Conservation (phyloP, 805 yeast species). For the Metschnikowia cubensis region DNA sequence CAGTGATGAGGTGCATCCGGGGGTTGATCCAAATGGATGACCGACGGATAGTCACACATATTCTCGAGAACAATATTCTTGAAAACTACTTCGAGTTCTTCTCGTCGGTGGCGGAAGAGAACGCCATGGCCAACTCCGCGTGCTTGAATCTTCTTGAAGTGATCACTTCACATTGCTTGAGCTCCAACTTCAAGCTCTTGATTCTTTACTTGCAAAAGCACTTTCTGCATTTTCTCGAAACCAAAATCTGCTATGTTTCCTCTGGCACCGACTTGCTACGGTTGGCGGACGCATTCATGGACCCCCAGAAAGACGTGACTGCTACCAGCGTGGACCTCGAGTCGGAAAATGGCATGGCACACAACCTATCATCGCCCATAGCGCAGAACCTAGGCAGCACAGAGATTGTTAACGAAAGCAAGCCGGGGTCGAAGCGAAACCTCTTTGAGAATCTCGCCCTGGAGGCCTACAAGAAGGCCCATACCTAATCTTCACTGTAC, state of each 20-base stretch:
- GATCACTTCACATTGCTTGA: conserved; percentile 23
- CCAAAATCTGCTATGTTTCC: conserved; percentile 24
- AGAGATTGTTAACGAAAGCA: conserved; percentile 11
- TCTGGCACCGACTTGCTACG: conserved; percentile 20
- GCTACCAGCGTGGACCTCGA: conserved; percentile 21
- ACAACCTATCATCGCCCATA: conserved; percentile 28
- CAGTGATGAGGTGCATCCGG: conserved; percentile 68
- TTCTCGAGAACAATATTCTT: conserved; percentile 53
- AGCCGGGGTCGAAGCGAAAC: neutral
- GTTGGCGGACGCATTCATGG: conserved; percentile 6
- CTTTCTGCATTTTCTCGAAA: conserved; percentile 26
- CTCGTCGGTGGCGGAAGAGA: conserved; percentile 42
- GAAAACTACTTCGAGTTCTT: conserved; percentile 48
- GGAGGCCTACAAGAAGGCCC: conserved; percentile 5
- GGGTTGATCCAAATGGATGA: conserved; percentile 60
- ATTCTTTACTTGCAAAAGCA: conserved; percentile 29
- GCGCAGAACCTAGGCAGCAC: conserved; percentile 9
- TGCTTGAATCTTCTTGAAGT: conserved; percentile 65
- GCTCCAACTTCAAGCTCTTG: conserved; percentile 26
- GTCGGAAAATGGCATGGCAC: conserved; percentile 9
- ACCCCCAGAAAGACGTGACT: conserved; percentile 10
- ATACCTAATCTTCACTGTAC: conserved; percentile 12
- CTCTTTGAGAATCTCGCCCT: conserved; percentile 1
- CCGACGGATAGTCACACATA: conserved; percentile 50
- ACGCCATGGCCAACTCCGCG: conserved; percentile 71